Evolutionary conservation across 2,329 filamentous ascomycete species (phyloP).

Genomic region (Akanthomyces muscarius): DNA sequence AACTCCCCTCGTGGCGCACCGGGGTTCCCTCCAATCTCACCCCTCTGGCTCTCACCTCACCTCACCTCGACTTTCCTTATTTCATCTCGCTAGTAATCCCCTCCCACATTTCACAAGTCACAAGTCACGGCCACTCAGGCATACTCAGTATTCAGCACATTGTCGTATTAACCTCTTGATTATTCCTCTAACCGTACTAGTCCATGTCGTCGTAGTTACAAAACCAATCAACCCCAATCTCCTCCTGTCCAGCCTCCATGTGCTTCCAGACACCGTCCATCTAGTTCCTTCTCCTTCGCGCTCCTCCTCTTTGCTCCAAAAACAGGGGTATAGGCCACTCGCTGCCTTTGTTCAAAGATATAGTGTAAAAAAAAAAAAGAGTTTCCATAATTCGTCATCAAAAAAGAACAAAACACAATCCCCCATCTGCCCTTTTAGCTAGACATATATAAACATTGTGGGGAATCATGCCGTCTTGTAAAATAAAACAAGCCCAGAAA

Average conservation of each 20-base stretch:
- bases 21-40: constrained; percentile 3
- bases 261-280: not conserved
- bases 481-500: constrained; percentile 12
- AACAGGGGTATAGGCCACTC: constrained; percentile 13
- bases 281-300: not conserved
- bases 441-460: constrained; percentile 8
- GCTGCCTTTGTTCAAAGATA: constrained; percentile 2
- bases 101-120: no score
- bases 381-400: constrained; percentile 15
- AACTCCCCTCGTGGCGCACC: not conserved
- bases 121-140: not conserved
- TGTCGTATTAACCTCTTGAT: not conserved
- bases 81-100: no score
- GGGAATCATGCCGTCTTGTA: constrained; percentile 1
- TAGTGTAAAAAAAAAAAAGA: not conserved
- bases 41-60: constrained; percentile 15
- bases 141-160: not conserved
- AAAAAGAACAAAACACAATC: not conserved
- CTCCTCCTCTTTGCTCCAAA: not conserved
- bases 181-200: not conserved
- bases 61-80: not conserved
- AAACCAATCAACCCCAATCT: not conserved
- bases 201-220: constrained; percentile 2
- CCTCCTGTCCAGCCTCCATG: not conserved
- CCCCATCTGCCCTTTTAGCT: not conserved